Conservation (phyloP, 139 green algal species). For the Pseudopediastrum boryanum region DNA sequence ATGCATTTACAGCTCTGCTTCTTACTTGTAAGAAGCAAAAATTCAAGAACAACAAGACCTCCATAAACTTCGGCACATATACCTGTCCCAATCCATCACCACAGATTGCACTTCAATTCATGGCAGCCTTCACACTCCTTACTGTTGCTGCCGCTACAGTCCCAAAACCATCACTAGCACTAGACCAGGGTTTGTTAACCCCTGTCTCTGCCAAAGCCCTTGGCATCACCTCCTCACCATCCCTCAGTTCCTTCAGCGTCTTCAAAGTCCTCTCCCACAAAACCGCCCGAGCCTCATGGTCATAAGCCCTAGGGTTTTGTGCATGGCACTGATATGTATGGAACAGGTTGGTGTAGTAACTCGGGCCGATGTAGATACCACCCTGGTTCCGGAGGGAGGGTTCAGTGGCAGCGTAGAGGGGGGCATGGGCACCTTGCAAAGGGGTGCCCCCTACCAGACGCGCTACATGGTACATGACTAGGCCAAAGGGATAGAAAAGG, state of each 20-base stretch:
- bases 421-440: slow-evolving; percentile 15
- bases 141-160: too few relatives aligned
- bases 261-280: slow-evolving; percentile 16
- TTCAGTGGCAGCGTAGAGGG: slow-evolving; percentile 27
- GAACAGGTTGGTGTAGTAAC: slow-evolving; percentile 18
- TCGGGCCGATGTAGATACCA: slow-evolving; percentile 29
- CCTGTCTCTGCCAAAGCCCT: too few relatives aligned
- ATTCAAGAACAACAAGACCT: too few relatives aligned
- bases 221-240: slow-evolving; percentile 2
- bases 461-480: slow-evolving; percentile 3
- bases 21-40: too few relatives aligned
- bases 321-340: not conserved
- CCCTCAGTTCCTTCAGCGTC: not conserved
- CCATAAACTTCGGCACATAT: too few relatives aligned
- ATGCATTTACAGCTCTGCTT: too few relatives aligned
- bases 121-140: too few relatives aligned
- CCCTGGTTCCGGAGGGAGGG: slow-evolving; percentile 25
- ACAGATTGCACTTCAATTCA: too few relatives aligned
- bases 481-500: slow-evolving; percentile 18
- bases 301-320: slow-evolving; percentile 13
- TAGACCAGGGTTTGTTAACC: too few relatives aligned
- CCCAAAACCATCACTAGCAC: too few relatives aligned
- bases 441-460: slow-evolving; percentile 1
- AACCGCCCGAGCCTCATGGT: slow-evolving; percentile 7
- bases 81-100: too few relatives aligned